These are phyloP conservation scores for Candida nemodendra DNA, from an alignment of 805 yeast genomes.

Conservation along the genomic window DNA sequence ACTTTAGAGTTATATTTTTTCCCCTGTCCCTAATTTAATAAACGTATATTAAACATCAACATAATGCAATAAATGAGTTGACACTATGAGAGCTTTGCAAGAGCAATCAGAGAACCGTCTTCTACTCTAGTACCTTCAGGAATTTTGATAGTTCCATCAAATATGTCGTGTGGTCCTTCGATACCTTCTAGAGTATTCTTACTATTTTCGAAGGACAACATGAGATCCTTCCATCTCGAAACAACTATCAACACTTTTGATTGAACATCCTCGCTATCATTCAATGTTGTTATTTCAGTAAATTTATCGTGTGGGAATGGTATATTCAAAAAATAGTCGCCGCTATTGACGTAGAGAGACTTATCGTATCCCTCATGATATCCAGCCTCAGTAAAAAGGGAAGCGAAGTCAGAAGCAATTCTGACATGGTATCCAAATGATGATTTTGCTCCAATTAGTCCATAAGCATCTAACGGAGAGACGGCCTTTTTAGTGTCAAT, in stretches of 20 bases:
- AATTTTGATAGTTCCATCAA: constrained; percentile 57
- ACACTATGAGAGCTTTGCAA: constrained; percentile 36
- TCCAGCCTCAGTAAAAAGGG: constrained; percentile 69
- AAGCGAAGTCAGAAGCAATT: constrained; percentile 55
- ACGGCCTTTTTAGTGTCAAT: constrained; percentile 59
- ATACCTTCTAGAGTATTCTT: constrained; percentile 51
- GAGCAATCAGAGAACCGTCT: constrained; percentile 64
- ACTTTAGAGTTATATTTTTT: too few species aligned
- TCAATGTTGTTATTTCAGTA: not conserved
- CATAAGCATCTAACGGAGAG: constrained; percentile 70
- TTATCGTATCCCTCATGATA: constrained; percentile 67
- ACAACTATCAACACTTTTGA: constrained; percentile 52
- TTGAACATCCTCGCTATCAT: constrained; percentile 13
- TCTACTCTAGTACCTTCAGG: constrained; percentile 63
- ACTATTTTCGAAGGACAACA: constrained; percentile 52
- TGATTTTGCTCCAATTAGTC: constrained; percentile 54
- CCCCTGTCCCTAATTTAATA: too few species aligned
- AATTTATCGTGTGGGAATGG: constrained; percentile 16
- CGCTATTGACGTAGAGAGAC: constrained; percentile 63
- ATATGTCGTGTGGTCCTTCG: constrained; percentile 56
- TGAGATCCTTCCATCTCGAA: constrained; percentile 61
- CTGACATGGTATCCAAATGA: constrained; percentile 77
- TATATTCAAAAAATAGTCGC: constrained; percentile 52
- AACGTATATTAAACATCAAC: too few species aligned
- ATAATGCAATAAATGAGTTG: not conserved